phyloP scores from a whole-genome alignment of 176 grass and related monocot species.

The Secale cereale region DNA sequence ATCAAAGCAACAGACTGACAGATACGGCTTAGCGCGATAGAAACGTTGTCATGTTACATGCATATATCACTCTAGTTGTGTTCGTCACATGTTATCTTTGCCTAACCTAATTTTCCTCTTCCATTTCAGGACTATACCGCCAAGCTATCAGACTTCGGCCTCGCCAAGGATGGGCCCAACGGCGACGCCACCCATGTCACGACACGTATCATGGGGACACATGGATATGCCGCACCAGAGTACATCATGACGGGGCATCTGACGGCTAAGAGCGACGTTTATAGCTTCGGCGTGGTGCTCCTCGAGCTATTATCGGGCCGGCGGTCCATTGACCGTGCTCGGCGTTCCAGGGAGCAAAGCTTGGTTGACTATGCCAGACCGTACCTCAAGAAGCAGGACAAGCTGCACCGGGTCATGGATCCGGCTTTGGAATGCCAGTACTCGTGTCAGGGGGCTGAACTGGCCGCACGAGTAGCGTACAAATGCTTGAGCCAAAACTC shows the following conservation, averaged over 20 bases:
- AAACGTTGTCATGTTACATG: not conserved
- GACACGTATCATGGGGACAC: conserved; percentile 78
- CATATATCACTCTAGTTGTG: not conserved
- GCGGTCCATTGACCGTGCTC: conserved; percentile 34
- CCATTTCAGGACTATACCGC: conserved; percentile 55
- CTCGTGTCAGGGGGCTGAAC: conserved; percentile 35
- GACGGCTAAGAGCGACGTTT: conserved; percentile 65
- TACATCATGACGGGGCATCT: conserved; percentile 83
- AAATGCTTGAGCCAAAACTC: conserved; percentile 61
- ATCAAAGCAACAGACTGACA: not conserved
- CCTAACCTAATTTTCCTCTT: conserved; percentile 10
- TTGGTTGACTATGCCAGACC: conserved; percentile 61
- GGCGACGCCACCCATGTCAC: conserved; percentile 74
- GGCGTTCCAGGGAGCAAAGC: conserved; percentile 53
- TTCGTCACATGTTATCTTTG: not conserved
- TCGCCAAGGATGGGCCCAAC: conserved; percentile 77
- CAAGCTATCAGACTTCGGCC: conserved; percentile 88
- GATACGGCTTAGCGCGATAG: not conserved
- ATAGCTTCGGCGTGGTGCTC: conserved; percentile 74
- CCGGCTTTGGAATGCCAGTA: conserved; percentile 48
- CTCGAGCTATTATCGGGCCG: conserved; percentile 57
- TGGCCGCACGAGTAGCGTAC: conserved; percentile 56
- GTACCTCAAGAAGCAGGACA: conserved; percentile 41
- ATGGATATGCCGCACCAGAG: conserved; percentile 68
- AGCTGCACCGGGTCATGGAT: conserved; percentile 57